Percentiles rank a stretch among this genome's conserved stretches.
Conservation (phyloP, 1,284 basidiomycete species). For the Apiotrichum akiyoshidainum region DNA sequence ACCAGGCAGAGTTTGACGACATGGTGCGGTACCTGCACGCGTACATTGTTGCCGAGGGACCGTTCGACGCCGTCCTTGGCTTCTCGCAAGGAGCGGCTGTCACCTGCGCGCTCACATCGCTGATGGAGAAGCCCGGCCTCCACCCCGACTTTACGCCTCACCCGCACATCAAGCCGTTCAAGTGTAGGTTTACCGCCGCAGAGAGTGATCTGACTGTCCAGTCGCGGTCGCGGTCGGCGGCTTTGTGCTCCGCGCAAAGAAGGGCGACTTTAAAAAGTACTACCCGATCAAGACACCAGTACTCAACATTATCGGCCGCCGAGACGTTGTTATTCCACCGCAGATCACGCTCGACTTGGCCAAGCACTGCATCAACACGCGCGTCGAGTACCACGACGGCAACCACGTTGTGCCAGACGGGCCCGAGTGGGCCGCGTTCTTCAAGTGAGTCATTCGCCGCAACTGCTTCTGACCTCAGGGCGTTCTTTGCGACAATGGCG, state of each 20-base stretch:
- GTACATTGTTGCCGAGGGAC: constrained; percentile 45
- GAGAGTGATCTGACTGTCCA: not conserved
- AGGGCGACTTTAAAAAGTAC: not conserved
- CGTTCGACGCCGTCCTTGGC: constrained; percentile 67
- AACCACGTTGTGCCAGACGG: constrained; percentile 11
- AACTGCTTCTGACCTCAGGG: too few species aligned
- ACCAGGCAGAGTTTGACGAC: constrained; percentile 59
- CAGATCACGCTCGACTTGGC: not conserved
- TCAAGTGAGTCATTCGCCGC: not conserved
- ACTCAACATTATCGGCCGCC: not conserved
- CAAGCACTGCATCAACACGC: not conserved
- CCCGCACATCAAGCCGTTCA: constrained; percentile 67
- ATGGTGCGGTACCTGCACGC: constrained; percentile 53
- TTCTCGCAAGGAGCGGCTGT: constrained; percentile 83
- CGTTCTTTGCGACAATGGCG: too few species aligned
- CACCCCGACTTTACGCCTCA: constrained; percentile 61
- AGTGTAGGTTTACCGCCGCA: constrained; percentile 40
- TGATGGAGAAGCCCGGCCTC: constrained; percentile 56
- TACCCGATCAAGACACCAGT: not conserved
- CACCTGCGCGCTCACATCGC: constrained; percentile 53
- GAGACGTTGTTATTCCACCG: not conserved
- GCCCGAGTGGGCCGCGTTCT: not conserved
- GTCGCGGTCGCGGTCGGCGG: not conserved
- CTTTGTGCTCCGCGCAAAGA: not conserved
- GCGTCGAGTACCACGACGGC: constrained; percentile 48